Conservation (phyloP, 495 filamentous ascomycete genomes). For the Penicillium arizonense region DNA sequence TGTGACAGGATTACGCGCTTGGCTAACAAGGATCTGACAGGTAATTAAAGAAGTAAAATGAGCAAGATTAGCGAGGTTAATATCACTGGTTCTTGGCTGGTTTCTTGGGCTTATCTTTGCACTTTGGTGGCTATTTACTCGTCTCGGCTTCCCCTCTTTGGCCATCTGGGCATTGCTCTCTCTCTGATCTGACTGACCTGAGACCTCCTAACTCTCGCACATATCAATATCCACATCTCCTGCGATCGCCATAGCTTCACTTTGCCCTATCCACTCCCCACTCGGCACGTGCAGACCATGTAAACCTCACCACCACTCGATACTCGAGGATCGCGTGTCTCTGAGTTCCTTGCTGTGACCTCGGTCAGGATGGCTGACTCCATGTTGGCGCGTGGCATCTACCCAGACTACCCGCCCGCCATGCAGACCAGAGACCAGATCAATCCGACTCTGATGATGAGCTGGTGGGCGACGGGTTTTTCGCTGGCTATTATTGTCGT, state of each 20-base stretch:
- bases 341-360: no score
- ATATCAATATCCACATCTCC: not conserved
- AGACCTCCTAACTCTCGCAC: not conserved
- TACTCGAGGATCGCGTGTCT: no score
- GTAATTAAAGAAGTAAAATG: not conserved
- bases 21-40: not conserved
- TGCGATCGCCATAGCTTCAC: no score
- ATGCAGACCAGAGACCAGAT: slow-evolving; percentile 52
- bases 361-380: not conserved
- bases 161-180: not conserved
- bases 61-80: slow-evolving; percentile 3
- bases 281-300: no score
- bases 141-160: not conserved
- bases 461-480: slow-evolving; percentile 91
- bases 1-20: not conserved
- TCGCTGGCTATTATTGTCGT: slow-evolving; percentile 77
- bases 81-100: slow-evolving; percentile 1
- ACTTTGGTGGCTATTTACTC: slow-evolving; percentile 11
- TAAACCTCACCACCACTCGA: no score
- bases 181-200: not conserved
- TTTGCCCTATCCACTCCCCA: no score
- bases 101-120: not conserved
- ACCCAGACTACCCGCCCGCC: slow-evolving; percentile 51
- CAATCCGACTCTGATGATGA: slow-evolving; percentile 81
- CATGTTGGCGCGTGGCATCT: slow-evolving; percentile 24